A percentile compares a stretch with the other conserved stretches of the same genome.
These are phyloP conservation scores for Monilinia fructicola DNA, from an alignment of 2,329 filamentous ascomycete species.

Conservation along the genomic window DNA sequence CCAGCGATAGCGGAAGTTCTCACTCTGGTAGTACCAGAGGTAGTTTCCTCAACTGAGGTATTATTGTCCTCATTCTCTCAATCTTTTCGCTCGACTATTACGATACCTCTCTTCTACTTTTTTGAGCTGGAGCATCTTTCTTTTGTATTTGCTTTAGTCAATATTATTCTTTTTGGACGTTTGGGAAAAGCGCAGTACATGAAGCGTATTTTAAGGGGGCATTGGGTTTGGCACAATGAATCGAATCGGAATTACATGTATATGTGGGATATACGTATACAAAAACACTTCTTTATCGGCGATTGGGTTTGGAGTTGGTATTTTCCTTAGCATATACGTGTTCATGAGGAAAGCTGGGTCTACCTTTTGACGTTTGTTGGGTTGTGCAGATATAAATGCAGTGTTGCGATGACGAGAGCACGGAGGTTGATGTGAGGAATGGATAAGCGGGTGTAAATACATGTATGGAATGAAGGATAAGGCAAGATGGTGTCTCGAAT, in stretches of 20 bases:
- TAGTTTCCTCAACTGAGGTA: constrained; percentile 26
- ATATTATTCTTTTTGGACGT: not conserved
- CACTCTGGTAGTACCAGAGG: constrained; percentile 32
- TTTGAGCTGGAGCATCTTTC: not conserved
- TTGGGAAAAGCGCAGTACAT: constrained; percentile 15
- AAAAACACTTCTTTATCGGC: constrained; percentile 12
- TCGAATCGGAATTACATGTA: constrained; percentile 10
- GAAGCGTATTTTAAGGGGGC: constrained; percentile 8
- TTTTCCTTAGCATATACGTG: constrained; percentile 11
- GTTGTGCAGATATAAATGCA: constrained; percentile 7
- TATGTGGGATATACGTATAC: constrained; percentile 8
- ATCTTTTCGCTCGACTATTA: not conserved
- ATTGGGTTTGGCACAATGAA: constrained; percentile 11
- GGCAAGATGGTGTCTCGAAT: not conserved
- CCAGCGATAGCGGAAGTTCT: constrained; percentile 50
- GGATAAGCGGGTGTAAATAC: constrained; percentile 1
- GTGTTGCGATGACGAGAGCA: constrained; percentile 6
- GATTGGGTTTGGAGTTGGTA: constrained; percentile 12
- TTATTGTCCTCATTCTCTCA: not conserved
- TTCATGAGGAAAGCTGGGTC: constrained; percentile 14
- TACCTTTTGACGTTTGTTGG: not conserved
- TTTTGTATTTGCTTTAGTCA: constrained; percentile 3
- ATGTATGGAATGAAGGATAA: not conserved
- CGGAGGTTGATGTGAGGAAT: not conserved
- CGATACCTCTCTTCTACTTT: constrained; percentile 4